A percentile compares a stretch with the other conserved stretches of the same genome.
Conservation (phyloP, 176 grass and related monocot genomes). For the Paspalum notatum region DNA sequence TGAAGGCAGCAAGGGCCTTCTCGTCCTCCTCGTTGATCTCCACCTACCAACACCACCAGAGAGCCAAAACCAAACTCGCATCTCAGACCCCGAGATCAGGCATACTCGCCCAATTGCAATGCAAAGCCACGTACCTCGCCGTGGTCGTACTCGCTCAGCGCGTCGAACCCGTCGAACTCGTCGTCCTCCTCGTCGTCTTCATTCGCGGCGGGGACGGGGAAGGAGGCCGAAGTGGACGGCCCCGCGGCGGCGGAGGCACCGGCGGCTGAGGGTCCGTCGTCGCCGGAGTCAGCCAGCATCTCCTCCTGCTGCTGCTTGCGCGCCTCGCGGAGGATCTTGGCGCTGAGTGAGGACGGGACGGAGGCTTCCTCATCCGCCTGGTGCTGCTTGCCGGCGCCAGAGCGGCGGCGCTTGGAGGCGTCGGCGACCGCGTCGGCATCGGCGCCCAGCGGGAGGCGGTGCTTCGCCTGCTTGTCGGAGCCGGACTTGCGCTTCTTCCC, state of each 20-base stretch:
- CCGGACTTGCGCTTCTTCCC: slow-evolving; percentile 81
- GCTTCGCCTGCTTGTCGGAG: slow-evolving; percentile 38
- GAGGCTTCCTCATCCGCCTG: slow-evolving; percentile 66
- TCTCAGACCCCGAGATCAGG: neutral
- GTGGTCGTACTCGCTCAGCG: slow-evolving; percentile 69
- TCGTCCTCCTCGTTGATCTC: slow-evolving; percentile 92
- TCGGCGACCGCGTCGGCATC: slow-evolving; percentile 58
- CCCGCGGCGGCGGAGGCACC: neutral
- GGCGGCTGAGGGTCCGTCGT: neutral
- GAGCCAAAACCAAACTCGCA: neutral
- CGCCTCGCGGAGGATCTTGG: slow-evolving; percentile 85
- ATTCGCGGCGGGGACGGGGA: slow-evolving; percentile 36
- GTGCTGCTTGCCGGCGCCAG: slow-evolving; percentile 65
- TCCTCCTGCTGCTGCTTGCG: slow-evolving; percentile 87
- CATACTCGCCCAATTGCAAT: neutral
- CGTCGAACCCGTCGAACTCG: slow-evolving; percentile 80
- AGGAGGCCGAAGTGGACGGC: slow-evolving; percentile 21
- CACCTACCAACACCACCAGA: slow-evolving; percentile 41
- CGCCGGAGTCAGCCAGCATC: slow-evolving; percentile 47
- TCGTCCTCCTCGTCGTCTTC: slow-evolving; percentile 35
- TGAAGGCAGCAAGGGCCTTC: slow-evolving; percentile 76
- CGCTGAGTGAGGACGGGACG: slow-evolving; percentile 60
- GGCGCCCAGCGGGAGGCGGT: slow-evolving; percentile 54
- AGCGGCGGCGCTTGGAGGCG: slow-evolving; percentile 66
- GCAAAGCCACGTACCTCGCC: slow-evolving; percentile 47